Evolutionary conservation across 441 rosid genomes (phyloP), one percentile per base, ranked within the genome.

Genomic region (Kokia cookei): DNA sequence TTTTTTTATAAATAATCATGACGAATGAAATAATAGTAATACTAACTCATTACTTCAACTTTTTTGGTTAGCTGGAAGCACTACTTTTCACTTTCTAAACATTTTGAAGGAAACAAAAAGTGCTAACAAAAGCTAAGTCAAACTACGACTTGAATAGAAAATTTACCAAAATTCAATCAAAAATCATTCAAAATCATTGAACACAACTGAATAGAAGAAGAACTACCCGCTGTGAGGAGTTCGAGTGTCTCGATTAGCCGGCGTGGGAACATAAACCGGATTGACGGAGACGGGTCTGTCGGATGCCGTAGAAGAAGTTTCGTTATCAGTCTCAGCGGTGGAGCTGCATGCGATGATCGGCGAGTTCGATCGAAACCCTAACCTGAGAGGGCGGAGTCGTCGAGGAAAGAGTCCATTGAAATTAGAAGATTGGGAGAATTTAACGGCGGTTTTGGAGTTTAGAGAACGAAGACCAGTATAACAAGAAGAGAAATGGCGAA

Each of bases 221-320:
- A 67, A 53, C 43, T 83, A 95, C 97, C 98, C 98, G 86, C 99
- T 95, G 79, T 95, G 99, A 84, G 98, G 99, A 80, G 99, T 93
- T 50, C 97, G 89, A 73, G 87, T 93, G 42, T 81, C 84, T 51
- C 99, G 96, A 81, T 87, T 74, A n/a, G 74, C 57, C 27, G 93
- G 97, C 3, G 99, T 87, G 14, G 97, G 96, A 50, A 73, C 68
- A 74, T 91, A 93, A 66, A 86, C 77, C 5, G 99, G 96, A 40
- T 79, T 79, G 29, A 78, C 76, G 13, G 87, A 32, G 77, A 75
- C 68, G 5, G 72, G 75, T 2, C 42, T 50, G 29, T 63, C 71
- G 59, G 68, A 71, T 13, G 53, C 9, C 50, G 51, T 19, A 2
- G 80, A 65, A 27, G 78, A 73, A 22, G 55, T 67, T 8, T 10